Evolutionary conservation across 345 rosid species (phyloP).

Genomic region (Syzygium grande): DNA sequence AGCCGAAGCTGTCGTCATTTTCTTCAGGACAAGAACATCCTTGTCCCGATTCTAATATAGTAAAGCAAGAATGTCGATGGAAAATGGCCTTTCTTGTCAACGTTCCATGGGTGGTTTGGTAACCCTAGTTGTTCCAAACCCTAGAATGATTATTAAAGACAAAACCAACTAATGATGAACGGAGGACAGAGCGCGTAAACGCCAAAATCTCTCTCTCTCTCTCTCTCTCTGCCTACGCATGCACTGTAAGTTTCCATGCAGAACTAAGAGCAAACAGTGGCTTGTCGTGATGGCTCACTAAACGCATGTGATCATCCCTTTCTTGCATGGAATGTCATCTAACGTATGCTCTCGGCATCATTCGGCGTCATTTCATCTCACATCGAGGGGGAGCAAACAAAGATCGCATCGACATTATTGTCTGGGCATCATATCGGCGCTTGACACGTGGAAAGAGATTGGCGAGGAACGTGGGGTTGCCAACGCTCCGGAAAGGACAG

Average conservation of each 20-base stretch:
- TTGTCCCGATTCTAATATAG: background rate
- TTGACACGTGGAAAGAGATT: background rate
- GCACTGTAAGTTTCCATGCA: background rate
- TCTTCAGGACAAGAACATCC: background rate
- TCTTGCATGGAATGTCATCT: background rate
- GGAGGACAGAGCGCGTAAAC: background rate
- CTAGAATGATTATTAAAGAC: background rate
- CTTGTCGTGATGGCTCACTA: background rate
- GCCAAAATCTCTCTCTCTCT: background rate
- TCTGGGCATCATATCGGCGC: background rate
- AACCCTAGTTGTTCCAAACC: background rate
- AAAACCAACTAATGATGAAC: background rate
- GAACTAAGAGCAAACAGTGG: background rate
- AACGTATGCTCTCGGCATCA: background rate
- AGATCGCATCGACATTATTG: background rate
- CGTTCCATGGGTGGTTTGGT: background rate
- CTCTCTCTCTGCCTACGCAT: background rate
- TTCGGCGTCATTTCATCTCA: background rate
- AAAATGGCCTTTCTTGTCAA: background rate
- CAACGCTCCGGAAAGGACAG: background rate
- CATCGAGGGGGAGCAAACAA: background rate
- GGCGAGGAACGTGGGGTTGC: background rate
- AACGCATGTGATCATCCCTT: background rate
- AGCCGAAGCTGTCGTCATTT: background rate
- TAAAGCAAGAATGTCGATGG: background rate